Percentiles rank a stretch among this genome's conserved stretches.
phyloP scores from a whole-genome alignment of 441 rosid genomes.

The Mallotus japonicus region DNA sequence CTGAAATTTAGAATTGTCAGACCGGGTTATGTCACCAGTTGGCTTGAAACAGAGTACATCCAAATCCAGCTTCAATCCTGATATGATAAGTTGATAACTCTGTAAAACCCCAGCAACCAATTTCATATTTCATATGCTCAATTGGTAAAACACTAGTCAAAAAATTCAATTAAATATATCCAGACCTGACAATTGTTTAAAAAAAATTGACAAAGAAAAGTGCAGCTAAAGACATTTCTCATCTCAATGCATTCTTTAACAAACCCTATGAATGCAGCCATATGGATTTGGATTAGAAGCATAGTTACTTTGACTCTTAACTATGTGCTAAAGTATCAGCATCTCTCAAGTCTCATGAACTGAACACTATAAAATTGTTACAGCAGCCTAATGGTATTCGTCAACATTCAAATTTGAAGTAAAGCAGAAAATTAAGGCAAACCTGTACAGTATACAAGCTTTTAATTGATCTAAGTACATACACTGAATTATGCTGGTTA shows the following conservation, averaged over 20 bases:
- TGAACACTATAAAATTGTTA: constrained; percentile 4
- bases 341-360: background rate
- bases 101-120: background rate
- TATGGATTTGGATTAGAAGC: background rate
- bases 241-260: too few species aligned
- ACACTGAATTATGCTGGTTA: constrained; percentile 9
- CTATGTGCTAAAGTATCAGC: background rate
- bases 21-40: background rate
- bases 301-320: background rate
- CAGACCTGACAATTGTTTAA: background rate
- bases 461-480: background rate
- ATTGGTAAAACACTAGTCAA: background rate
- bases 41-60: background rate
- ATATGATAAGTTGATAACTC: background rate
- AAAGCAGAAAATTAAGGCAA: constrained; percentile 2
- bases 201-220: background rate
- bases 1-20: background rate
- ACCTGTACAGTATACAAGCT: constrained; percentile 1
- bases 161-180: background rate
- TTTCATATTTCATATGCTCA: background rate
- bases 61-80: background rate
- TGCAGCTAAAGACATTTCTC: background rate
- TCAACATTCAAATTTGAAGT: background rate
- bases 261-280: background rate
- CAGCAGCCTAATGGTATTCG: background rate